Evolutionary conservation across 805 yeast species (phyloP).

Genomic region (Cyberlindnera euphorbiiphila): DNA sequence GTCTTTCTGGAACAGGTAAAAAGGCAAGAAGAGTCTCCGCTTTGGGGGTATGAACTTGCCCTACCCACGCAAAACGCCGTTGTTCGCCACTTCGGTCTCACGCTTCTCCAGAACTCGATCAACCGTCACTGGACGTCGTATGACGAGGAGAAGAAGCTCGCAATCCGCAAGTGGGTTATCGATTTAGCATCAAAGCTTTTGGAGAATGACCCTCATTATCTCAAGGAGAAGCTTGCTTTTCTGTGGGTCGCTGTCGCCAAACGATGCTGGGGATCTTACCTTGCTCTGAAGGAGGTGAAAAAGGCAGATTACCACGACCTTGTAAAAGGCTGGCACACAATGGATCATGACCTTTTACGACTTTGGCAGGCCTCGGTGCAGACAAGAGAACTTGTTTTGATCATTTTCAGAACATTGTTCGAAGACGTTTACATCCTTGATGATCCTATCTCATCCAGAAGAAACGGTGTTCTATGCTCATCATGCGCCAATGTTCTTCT

Average conservation of each 20-base stretch:
- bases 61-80: slow-evolving; percentile 57
- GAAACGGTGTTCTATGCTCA: slow-evolving; percentile 74
- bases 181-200: slow-evolving; percentile 64
- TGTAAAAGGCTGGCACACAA: slow-evolving; percentile 72
- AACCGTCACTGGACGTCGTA: slow-evolving; percentile 49
- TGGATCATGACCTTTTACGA: slow-evolving; percentile 74
- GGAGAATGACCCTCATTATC: slow-evolving; percentile 77
- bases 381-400: slow-evolving; percentile 71
- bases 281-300: slow-evolving; percentile 34
- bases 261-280: slow-evolving; percentile 80
- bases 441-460: slow-evolving; percentile 81
- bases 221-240: slow-evolving; percentile 84
- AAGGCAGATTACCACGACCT: slow-evolving; percentile 45
- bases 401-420: slow-evolving; percentile 79
- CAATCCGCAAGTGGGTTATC: slow-evolving; percentile 80
- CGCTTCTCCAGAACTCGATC: slow-evolving; percentile 72
- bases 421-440: slow-evolving; percentile 92
- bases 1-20: slow-evolving; percentile 73
- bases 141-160: slow-evolving; percentile 53
- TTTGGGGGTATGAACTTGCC: slow-evolving; percentile 88
- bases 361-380: slow-evolving; percentile 67
- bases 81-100: slow-evolving; percentile 87
- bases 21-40: slow-evolving; percentile 77
- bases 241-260: slow-evolving; percentile 92
- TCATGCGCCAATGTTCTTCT: slow-evolving; percentile 81